A percentile compares a stretch with the other conserved stretches of the same genome.
These are phyloP conservation scores for Lactarius indigo DNA, from an alignment of 768 basidiomycete species.

Conservation along the genomic window DNA sequence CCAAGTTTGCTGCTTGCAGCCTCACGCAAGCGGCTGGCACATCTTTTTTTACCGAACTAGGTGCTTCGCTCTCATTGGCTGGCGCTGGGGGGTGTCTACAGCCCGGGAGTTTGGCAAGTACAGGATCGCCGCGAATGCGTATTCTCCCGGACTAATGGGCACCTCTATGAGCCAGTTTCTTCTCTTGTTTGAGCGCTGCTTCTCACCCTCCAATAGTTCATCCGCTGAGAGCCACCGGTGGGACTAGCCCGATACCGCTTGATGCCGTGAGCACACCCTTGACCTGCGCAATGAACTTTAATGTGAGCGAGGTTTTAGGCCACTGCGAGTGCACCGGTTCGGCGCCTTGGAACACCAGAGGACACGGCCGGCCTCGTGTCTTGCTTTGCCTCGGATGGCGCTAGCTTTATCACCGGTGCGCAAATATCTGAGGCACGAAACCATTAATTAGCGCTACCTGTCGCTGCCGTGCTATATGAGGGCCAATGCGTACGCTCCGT, in stretches of 20 bases:
- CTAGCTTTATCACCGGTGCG: conserved; percentile 25
- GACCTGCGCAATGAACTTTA: too few species aligned
- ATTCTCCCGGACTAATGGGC: conserved; percentile 25
- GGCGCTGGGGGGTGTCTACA: neutral
- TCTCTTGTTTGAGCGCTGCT: neutral
- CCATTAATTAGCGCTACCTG: neutral
- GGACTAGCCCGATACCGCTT: neutral
- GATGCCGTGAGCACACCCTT: neutral
- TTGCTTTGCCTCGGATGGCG: conserved; percentile 21
- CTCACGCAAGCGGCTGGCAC: conserved; percentile 26
- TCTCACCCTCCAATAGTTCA: neutral
- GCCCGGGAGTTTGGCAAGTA: conserved; percentile 21
- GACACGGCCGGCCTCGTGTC: conserved; percentile 26
- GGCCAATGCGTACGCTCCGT: conserved; percentile 8
- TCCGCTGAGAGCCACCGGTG: neutral
- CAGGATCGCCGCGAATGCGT: conserved; percentile 29
- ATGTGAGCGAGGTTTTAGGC: neutral
- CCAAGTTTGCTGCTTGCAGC: conserved; percentile 28
- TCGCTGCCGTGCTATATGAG: neutral
- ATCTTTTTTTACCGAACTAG: neutral
- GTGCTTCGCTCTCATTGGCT: neutral
- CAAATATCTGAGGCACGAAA: neutral
- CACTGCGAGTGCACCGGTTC: neutral
- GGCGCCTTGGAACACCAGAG: conserved; percentile 10
- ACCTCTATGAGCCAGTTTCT: conserved; percentile 24